Evolutionary conservation across 1,139 yeast genomes (phyloP).

Genomic region (Hansenula anomala): DNA sequence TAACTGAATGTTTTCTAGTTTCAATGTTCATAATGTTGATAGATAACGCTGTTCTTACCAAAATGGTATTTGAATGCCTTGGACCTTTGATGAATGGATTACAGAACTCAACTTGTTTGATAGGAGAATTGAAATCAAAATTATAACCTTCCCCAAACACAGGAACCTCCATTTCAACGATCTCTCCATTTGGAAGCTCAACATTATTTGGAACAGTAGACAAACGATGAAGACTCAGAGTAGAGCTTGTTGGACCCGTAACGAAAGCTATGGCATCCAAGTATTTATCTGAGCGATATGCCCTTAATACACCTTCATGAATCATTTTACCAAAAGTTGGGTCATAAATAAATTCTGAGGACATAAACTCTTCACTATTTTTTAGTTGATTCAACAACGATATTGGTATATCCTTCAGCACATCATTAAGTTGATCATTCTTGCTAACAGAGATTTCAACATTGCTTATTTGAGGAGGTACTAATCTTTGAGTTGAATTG

Average conservation of each 20-base stretch:
- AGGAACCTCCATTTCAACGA: slow-evolving; percentile 16
- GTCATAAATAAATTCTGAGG: slow-evolving; percentile 33
- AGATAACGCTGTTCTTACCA: neutral
- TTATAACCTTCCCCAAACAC: slow-evolving; percentile 22
- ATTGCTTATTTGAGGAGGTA: slow-evolving; percentile 7
- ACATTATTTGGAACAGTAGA: slow-evolving; percentile 9
- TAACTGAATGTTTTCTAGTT: no score
- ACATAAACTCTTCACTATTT: slow-evolving; percentile 25
- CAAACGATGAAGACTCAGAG: slow-evolving; percentile 24
- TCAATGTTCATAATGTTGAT: neutral
- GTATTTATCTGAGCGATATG: neutral
- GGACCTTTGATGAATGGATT: no score
- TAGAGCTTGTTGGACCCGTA: slow-evolving; percentile 30
- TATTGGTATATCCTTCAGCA: slow-evolving; percentile 20
- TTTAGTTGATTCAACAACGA: slow-evolving; percentile 25
- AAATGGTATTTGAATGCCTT: neutral
- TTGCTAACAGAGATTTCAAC: neutral
- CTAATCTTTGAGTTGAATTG: slow-evolving; percentile 15
- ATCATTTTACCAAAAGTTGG: slow-evolving; percentile 30
- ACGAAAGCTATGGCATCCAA: slow-evolving; percentile 28
- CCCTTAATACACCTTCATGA: slow-evolving; percentile 6
- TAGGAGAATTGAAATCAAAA: slow-evolving; percentile 30
- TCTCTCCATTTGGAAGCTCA: slow-evolving; percentile 4
- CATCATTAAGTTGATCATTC: neutral
- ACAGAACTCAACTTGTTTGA: slow-evolving; percentile 36